Conservation (phyloP, 331 rosid species). For the Acacia pycnantha region DNA sequence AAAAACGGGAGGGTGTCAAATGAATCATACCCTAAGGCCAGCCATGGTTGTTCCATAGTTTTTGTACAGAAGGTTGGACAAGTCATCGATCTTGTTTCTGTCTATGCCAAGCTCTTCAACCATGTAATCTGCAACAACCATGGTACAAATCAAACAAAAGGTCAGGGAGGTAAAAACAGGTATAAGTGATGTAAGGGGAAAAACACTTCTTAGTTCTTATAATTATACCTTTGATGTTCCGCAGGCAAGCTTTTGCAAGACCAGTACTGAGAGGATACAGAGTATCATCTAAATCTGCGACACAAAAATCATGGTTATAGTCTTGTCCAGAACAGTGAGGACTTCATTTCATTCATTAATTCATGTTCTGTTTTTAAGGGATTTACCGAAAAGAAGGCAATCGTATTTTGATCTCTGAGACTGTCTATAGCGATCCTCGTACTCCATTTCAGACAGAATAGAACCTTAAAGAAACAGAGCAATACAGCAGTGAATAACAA, state of each 20-base stretch:
- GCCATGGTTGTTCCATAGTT: constrained; percentile 82
- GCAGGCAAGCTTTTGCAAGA: constrained; percentile 53
- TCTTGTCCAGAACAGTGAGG: constrained; percentile 8
- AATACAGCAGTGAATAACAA: constrained; percentile 23
- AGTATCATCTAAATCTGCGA: constrained; percentile 84
- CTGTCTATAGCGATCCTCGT: constrained; percentile 47
- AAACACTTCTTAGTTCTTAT: background rate
- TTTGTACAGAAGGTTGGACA: constrained; percentile 65
- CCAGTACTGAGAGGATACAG: constrained; percentile 72
- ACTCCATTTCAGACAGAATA: constrained; percentile 58
- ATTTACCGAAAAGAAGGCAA: constrained; percentile 75
- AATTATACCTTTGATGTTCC: constrained; percentile 63
- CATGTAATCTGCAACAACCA: constrained; percentile 48
- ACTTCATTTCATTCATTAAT: background rate
- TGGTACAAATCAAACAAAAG: background rate
- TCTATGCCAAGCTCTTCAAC: constrained; percentile 70
- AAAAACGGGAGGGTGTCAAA: background rate
- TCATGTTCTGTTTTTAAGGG: background rate
- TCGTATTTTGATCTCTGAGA: constrained; percentile 67
- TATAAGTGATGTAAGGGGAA: background rate
- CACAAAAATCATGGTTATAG: background rate
- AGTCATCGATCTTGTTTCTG: constrained; percentile 42
- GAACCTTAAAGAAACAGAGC: constrained; percentile 33
- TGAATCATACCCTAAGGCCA: constrained; percentile 62
- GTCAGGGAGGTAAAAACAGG: background rate